Conservation (phyloP, 352 stramenopile genomes). For the Phytophthora chlamydospora region DNA sequence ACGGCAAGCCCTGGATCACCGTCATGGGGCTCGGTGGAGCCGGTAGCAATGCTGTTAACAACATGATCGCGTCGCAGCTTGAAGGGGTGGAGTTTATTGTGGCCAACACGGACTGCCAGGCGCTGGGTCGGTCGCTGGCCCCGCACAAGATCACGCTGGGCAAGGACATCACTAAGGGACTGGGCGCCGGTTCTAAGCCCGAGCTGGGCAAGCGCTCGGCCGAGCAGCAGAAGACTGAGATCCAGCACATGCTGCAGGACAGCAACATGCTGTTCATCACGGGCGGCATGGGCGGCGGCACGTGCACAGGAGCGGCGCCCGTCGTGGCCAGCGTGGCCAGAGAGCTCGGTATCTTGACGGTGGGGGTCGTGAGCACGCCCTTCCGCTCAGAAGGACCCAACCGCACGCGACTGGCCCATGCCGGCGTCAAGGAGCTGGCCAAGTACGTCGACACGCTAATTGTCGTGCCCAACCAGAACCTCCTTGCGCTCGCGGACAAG, state of each 20-base stretch:
- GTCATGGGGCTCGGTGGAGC: conserved; percentile 86
- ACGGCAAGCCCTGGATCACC: conserved; percentile 86
- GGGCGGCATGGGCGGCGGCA: conserved; percentile 94
- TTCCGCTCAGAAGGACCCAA: conserved; percentile 96
- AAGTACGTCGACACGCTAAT: conserved; percentile 96
- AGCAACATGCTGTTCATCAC: conserved; percentile 98
- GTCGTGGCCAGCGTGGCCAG: conserved; percentile 94
- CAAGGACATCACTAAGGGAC: conserved; percentile 85
- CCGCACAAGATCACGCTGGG: conserved; percentile 85
- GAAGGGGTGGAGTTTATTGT: conserved; percentile 96
- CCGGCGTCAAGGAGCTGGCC: conserved; percentile 91
- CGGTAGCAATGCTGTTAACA: conserved; percentile 90
- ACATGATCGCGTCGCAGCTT: conserved; percentile 89
- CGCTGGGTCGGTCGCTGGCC: conserved; percentile 76
- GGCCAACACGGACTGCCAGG: conserved; percentile 96
- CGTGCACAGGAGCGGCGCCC: conserved; percentile 91
- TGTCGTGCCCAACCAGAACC: conserved; percentile 97
- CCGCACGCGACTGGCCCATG: conserved; percentile 93
- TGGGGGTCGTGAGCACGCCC: conserved; percentile 96
- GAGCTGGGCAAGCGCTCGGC: conserved; percentile 83
- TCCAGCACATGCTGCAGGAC: conserved; percentile 88
- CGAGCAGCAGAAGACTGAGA: conserved; percentile 89
- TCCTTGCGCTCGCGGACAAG: conserved; percentile 92
- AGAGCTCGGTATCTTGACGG: conserved; percentile 93
- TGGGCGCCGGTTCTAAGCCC: conserved; percentile 83